A percentile compares a stretch with the other conserved stretches of the same genome.
Evolutionary conservation across 2,329 filamentous ascomycete species (phyloP).

Genomic region (Endothia cerciana): DNA sequence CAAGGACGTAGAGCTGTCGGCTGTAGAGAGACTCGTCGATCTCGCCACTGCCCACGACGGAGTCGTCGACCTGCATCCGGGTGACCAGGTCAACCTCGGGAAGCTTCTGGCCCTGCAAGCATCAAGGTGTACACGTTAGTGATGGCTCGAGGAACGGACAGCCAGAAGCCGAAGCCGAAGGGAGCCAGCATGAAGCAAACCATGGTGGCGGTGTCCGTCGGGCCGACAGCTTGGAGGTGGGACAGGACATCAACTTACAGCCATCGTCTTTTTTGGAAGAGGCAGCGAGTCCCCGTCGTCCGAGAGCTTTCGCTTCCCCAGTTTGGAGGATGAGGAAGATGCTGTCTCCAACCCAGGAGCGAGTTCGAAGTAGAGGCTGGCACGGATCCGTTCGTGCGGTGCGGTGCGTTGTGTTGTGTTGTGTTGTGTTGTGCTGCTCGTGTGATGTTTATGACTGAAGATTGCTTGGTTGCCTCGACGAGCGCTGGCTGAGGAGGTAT

Average conservation of each 20-base stretch:
- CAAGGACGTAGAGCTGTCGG: slow-evolving; percentile 72
- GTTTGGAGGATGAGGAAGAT: slow-evolving; percentile 46
- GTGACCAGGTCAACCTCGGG: slow-evolving; percentile 65
- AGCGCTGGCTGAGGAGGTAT: slow-evolving; percentile 1
- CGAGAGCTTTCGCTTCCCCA: slow-evolving; percentile 71
- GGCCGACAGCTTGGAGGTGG: neutral
- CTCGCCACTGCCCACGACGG: slow-evolving; percentile 57
- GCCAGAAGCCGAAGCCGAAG: neutral
- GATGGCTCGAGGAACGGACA: neutral
- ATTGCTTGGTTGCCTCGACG: neutral
- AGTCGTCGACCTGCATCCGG: slow-evolving; percentile 68
- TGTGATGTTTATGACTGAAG: neutral
- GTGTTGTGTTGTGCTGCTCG: neutral
- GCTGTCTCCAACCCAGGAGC: slow-evolving; percentile 19
- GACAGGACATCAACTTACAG: slow-evolving; percentile 49
- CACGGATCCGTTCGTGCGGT: neutral
- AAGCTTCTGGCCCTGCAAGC: slow-evolving; percentile 53
- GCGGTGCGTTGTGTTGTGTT: neutral
- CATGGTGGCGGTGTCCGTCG: neutral
- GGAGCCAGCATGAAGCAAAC: neutral
- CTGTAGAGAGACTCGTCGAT: slow-evolving; percentile 78
- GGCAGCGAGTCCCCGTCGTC: slow-evolving; percentile 58
- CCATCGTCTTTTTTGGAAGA: slow-evolving; percentile 64
- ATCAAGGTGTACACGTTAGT: slow-evolving; percentile 29
- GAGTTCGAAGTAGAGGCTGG: neutral